Evolutionary conservation across 1,139 yeast species (phyloP).

Genomic region (Taphrina sp.): DNA sequence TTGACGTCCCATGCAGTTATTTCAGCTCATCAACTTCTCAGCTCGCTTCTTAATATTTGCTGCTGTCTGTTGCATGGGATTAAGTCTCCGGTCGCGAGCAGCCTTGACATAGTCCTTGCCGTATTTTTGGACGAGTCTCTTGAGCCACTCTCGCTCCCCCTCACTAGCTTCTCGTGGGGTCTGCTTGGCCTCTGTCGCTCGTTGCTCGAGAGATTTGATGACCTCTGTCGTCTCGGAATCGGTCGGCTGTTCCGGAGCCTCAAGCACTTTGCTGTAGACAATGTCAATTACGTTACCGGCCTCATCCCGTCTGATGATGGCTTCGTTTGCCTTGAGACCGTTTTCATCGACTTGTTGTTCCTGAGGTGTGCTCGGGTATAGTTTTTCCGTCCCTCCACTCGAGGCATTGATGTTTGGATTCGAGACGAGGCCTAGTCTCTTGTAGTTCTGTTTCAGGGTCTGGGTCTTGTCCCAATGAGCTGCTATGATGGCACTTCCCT

Average conservation of each 20-base stretch:
- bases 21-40: not conserved
- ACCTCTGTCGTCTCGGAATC: constrained; percentile 44
- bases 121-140: constrained; percentile 63
- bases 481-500: constrained; percentile 70
- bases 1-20: no score
- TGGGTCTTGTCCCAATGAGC: constrained; percentile 83
- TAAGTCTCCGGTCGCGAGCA: constrained; percentile 70
- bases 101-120: constrained; percentile 86
- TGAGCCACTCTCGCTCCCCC: constrained; percentile 74
- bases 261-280: constrained; percentile 60
- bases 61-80: constrained; percentile 35
- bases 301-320: constrained; percentile 71
- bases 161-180: constrained; percentile 56
- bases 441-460: constrained; percentile 72
- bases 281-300: constrained; percentile 68
- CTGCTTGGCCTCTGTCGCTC: constrained; percentile 55
- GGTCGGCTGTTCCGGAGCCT: not conserved
- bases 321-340: constrained; percentile 61
- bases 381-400: constrained; percentile 17
- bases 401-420: constrained; percentile 9
- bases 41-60: constrained; percentile 32
- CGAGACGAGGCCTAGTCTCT: constrained; percentile 22
- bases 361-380: constrained; percentile 29
- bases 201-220: constrained; percentile 65
- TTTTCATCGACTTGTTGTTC: constrained; percentile 11